phyloP scores from a whole-genome alignment of 768 basidiomycete species.

The Auricularia cornea region DNA sequence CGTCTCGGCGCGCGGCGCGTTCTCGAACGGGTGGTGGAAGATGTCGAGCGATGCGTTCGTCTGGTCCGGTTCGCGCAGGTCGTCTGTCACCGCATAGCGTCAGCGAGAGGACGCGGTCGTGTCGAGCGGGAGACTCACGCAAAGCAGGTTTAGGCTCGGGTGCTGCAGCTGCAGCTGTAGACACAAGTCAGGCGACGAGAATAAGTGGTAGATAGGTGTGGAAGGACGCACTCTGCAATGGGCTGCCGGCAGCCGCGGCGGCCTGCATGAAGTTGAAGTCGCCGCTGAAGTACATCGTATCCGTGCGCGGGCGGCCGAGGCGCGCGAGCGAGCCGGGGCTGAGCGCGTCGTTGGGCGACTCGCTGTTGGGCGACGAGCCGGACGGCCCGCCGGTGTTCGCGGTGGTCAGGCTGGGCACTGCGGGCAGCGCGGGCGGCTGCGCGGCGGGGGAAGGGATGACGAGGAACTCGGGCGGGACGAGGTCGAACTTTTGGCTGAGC shows the following conservation, averaged over 20 bases:
- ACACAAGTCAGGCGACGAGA: not conserved
- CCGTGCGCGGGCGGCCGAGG: constrained; percentile 49
- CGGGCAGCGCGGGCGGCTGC: not conserved
- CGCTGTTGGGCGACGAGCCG: not conserved
- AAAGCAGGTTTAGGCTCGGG: not conserved
- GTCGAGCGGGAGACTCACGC: not conserved
- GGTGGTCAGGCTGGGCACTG: not conserved
- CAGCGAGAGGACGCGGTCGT: too few species aligned
- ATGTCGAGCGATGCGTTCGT: not conserved
- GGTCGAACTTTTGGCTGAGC: constrained; percentile 67
- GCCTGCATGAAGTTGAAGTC: constrained; percentile 29
- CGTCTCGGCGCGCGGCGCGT: not conserved
- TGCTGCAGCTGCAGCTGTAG: not conserved
- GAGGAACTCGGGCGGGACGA: constrained; percentile 77
- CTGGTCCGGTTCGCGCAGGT: not conserved
- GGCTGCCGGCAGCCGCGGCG: not conserved
- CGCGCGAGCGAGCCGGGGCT: not conserved
- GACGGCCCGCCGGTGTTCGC: not conserved
- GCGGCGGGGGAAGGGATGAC: constrained; percentile 47
- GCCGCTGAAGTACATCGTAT: constrained; percentile 66
- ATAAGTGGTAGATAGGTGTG: not conserved
- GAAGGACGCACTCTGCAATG: not conserved
- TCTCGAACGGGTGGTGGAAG: not conserved
- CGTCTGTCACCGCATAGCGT: not conserved
- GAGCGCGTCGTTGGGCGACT: not conserved